These are phyloP conservation scores for Ochetophila trinervis DNA, from an alignment of 306 rosid genomes.

Conservation along the genomic window DNA sequence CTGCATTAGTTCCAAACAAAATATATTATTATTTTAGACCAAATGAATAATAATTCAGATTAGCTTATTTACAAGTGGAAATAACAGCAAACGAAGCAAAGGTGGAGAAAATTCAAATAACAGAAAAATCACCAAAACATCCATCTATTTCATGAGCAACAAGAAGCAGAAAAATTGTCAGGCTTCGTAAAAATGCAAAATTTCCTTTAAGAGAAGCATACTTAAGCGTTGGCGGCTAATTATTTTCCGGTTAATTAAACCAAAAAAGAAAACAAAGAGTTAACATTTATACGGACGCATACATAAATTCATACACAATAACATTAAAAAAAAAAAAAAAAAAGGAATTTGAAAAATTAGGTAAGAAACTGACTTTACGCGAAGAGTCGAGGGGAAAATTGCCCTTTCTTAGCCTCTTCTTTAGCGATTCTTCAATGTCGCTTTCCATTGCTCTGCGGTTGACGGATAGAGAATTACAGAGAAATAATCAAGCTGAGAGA, in stretches of 20 bases:
- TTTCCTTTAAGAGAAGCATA: no score
- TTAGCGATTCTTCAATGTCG: constrained; percentile 42
- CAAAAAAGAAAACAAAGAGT: background rate
- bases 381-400: constrained; percentile 30
- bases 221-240: background rate
- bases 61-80: background rate
- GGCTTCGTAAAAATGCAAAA: no score
- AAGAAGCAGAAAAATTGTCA: no score
- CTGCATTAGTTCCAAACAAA: constrained; percentile 38
- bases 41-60: constrained; percentile 8
- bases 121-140: background rate
- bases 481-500: background rate
- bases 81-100: background rate
- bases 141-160: constrained; percentile 2
- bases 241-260: background rate
- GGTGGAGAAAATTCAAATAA: background rate
- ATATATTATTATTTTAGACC: background rate
- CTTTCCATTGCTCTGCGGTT: constrained; percentile 31
- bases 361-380: constrained; percentile 39
- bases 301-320: background rate
- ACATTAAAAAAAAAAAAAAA: background rate
- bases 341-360: background rate
- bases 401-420: constrained; percentile 32
- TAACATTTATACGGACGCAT: no score
- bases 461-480: constrained; percentile 1